Conservation (phyloP, 345 rosid species). For the Durio zibethinus region DNA sequence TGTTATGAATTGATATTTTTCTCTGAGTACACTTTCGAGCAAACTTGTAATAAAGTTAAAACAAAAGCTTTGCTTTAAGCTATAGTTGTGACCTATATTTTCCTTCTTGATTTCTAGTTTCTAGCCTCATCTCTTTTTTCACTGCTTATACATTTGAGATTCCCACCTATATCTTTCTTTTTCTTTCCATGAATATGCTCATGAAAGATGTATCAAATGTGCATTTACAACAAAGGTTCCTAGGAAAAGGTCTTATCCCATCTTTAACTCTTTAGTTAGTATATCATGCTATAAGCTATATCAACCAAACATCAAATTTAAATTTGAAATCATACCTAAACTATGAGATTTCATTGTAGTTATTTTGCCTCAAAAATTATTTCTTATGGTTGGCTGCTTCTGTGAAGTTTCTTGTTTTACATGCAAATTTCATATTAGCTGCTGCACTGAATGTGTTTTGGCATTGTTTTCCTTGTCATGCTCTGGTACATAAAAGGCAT, state of each 20-base stretch:
- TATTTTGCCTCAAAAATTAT: not conserved
- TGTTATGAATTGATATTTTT: not conserved
- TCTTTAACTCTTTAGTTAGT: not conserved
- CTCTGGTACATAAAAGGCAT: not conserved
- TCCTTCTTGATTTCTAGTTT: not conserved
- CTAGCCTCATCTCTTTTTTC: not conserved
- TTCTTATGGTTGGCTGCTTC: not conserved
- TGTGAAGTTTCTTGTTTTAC: not conserved
- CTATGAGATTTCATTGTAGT: not conserved
- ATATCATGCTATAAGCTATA: not conserved
- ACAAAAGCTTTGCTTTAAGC: not conserved
- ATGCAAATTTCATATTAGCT: not conserved
- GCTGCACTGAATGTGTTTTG: not conserved
- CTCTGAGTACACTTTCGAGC: not conserved
- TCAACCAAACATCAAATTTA: not conserved
- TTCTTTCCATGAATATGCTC: slow-evolving; percentile 53
- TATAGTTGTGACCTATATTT: not conserved
- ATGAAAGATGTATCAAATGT: slow-evolving; percentile 43
- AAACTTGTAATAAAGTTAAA: not conserved
- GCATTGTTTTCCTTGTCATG: not conserved
- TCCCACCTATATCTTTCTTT: not conserved
- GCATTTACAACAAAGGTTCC: slow-evolving; percentile 55
- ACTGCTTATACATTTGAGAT: not conserved
- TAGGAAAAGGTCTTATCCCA: slow-evolving; percentile 40
- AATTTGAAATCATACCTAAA: not conserved